phyloP scores from a whole-genome alignment of 176 grass and related monocot species.

The Dendrocalamus sinicus region DNA sequence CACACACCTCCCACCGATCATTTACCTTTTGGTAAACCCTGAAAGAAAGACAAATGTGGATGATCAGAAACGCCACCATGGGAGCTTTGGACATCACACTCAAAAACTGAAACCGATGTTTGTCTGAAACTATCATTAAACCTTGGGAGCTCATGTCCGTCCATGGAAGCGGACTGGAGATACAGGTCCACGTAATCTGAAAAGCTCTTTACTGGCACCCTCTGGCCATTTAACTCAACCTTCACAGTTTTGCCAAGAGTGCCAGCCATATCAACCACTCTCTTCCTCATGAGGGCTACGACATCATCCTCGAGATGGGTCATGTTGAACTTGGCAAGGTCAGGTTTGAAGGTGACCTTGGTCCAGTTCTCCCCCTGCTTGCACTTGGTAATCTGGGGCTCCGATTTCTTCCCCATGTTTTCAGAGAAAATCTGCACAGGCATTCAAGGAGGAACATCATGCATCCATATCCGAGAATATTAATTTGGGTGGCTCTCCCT shows the following conservation, averaged over 20 bases:
- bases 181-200: constrained; percentile 73
- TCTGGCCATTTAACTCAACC: constrained; percentile 85
- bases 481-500: background rate
- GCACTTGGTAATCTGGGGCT: constrained; percentile 76
- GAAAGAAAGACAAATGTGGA: constrained; percentile 19
- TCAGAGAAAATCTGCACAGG: constrained; percentile 69
- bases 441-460: background rate
- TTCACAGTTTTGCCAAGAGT: constrained; percentile 79
- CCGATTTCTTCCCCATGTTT: constrained; percentile 82
- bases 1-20: constrained; percentile 90
- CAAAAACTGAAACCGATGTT: background rate
- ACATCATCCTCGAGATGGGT: constrained; percentile 76
- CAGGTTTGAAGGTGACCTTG: constrained; percentile 79
- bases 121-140: constrained; percentile 35
- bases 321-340: constrained; percentile 91
- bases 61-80: background rate
- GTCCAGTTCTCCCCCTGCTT: constrained; percentile 88
- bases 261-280: constrained; percentile 87
- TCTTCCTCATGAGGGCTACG: constrained; percentile 87
- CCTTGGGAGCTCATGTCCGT: constrained; percentile 33
- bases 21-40: constrained; percentile 64
- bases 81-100: background rate
- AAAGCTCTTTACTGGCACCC: constrained; percentile 61
- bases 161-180: constrained; percentile 51
- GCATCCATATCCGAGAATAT: background rate